Conservation (phyloP, 352 stramenopile species). For the Halophytophthora polymorphica region DNA sequence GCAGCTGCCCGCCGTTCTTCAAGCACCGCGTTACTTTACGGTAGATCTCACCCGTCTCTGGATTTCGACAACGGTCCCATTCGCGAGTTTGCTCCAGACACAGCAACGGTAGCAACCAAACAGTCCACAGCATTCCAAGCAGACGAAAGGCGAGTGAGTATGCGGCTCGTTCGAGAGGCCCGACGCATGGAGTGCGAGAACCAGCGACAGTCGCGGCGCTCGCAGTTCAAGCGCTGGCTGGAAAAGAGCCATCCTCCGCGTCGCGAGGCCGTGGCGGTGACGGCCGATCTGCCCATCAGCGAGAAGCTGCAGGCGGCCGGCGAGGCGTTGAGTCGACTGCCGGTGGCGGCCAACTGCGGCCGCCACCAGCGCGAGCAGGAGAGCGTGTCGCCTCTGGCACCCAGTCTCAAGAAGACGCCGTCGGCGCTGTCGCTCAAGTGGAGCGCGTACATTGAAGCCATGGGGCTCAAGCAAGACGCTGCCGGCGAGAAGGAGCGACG, state of each 20-base stretch:
- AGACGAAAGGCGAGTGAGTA: no score
- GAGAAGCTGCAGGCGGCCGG: no score
- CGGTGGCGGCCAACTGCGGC: slow-evolving; percentile 14
- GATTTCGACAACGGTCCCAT: no score
- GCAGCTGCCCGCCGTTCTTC: no score
- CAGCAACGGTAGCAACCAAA: no score
- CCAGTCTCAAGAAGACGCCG: slow-evolving; percentile 59
- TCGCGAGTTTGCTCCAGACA: no score
- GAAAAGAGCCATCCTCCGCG: slow-evolving; percentile 11
- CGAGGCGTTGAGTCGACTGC: slow-evolving; percentile 5
- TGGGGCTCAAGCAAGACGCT: slow-evolving; percentile 35
- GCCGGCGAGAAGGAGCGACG: slow-evolving; percentile 25
- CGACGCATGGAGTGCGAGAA: slow-evolving; percentile 31
- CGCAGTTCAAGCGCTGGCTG: slow-evolving; percentile 30
- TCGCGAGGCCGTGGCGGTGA: background rate
- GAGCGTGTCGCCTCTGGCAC: slow-evolving; percentile 26
- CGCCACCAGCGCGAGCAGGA: slow-evolving; percentile 1
- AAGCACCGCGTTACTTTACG: no score
- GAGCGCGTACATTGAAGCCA: slow-evolving; percentile 48
- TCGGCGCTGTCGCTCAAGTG: slow-evolving; percentile 46
- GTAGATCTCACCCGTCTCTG: no score
- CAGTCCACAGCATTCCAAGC: background rate
- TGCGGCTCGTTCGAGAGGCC: slow-evolving; percentile 32
- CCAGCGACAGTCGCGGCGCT: slow-evolving; percentile 26
- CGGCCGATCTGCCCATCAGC: no score